Evolutionary conservation across 2,329 filamentous ascomycete genomes (phyloP).

Genomic region (Sporothrix phasma): DNA sequence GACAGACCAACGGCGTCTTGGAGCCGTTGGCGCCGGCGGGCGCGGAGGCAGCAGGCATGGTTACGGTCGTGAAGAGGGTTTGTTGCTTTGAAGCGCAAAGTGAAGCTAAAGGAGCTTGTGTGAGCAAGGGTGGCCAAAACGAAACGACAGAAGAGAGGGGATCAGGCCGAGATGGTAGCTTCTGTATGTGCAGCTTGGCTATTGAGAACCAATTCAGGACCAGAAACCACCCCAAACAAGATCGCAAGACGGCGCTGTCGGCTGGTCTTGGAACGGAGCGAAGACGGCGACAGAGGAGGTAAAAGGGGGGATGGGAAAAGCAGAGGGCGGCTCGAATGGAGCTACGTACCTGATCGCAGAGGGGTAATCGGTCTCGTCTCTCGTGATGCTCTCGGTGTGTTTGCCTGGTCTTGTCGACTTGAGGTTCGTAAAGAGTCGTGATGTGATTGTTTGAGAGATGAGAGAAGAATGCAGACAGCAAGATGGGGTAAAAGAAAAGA

Average conservation of each 20-base stretch:
- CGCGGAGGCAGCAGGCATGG: slow-evolving; percentile 46
- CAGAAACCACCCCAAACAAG: neutral
- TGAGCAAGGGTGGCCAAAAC: slow-evolving; percentile 1
- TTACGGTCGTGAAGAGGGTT: slow-evolving; percentile 9
- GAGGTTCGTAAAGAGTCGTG: neutral
- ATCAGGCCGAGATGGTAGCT: neutral
- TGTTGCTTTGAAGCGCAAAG: neutral
- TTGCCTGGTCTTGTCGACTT: neutral
- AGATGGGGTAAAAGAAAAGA: slow-evolving; percentile 10
- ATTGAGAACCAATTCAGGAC: neutral
- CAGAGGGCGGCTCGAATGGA: neutral
- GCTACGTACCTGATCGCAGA: neutral
- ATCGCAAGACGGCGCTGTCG: neutral
- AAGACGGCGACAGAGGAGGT: neutral
- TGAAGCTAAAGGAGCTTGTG: neutral
- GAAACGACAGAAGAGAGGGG: neutral
- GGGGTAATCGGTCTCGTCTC: neutral
- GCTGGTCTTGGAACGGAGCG: neutral
- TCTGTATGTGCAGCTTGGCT: neutral
- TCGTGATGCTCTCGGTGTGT: neutral
- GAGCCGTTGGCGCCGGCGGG: slow-evolving; percentile 41
- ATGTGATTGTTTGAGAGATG: slow-evolving; percentile 4
- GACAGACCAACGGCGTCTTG: slow-evolving; percentile 42
- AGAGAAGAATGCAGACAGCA: slow-evolving; percentile 1
- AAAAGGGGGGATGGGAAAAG: neutral